Evolutionary conservation across 2,329 filamentous ascomycete genomes (phyloP), one percentile per base, ranked within the genome.

Genomic region (Aspergillus vadensis): DNA sequence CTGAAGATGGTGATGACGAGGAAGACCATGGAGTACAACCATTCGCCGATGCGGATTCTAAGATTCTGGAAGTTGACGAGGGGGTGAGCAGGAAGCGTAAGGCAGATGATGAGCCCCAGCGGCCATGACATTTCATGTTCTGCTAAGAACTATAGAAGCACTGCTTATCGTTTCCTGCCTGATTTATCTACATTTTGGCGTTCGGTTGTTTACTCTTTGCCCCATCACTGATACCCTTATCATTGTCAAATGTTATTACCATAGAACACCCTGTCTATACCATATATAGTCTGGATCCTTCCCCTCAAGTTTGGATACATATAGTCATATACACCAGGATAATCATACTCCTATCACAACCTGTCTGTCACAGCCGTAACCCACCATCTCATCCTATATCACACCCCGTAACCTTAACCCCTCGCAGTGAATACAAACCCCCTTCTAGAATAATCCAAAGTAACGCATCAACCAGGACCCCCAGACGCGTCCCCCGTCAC

Each of bases 1-100:
- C 66, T 1, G 71, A 75, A 39, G 76, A 78, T 51, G 70, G 61
- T 9, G 72, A 73, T 9, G 72, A 73, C 30, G 59, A 67, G 5
- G 74, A 70, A 27, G 69, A 74, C 23, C 69, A 73, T 53, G 73
- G 70, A 2, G 66, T 75, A 9, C 70, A 71, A 48, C 64, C 66
- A 23, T 63, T 78, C 38, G 64, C 67, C 14, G 76, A 74, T 4
- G 77, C 75, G 12, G 76, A 74, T 5, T 78, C 75, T 21, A 71
- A 64, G 39, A 56, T 72, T 12, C 52, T 76, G 19, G 72, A 76
- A 39, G 38, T 48, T 15, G 62, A 69, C 47, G 61, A 71, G 48
- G 41, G 66, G 43, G 10, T 61, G 58, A 57, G 59, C 36, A 67
- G 69, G 60, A 73, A 75, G 57, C 69, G 72, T 36, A 70, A 75